Base-by-base conservation (phyloP, 2,329 filamentous ascomycete species). In the Trichophyton benhamiae region DNA sequence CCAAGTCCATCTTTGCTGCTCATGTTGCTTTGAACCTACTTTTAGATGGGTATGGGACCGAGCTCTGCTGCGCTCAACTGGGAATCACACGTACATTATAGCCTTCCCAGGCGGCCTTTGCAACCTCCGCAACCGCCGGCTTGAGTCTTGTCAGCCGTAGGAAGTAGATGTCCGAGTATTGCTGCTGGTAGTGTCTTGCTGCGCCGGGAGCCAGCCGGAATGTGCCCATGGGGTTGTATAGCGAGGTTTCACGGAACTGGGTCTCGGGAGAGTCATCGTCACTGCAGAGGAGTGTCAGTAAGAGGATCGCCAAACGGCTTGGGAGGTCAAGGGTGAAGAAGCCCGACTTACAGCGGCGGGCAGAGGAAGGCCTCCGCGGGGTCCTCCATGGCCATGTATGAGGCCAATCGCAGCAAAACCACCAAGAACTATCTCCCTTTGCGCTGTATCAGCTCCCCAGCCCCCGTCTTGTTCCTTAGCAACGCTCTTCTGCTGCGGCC, bases 101-200 rank as follows among this genome's bases (percentile, higher is more conserved):
- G 59, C 83, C 87, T 55, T 83, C 80, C 90, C 94, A 99, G 5
- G 87, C 84, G 38, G 86, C 84, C 15, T 77, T 75, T 0, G 91
- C 92, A 58, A 88, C 81, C 64, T 82, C 75, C 68, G 95, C 89
- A 0, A 95, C 88, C 0, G 83, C 82, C 8, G 91, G 88, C 75
- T 92, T 96, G 72, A 99, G 83, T 75, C 88, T 88, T 42, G 89
- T 85, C 25, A 99, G 82, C 11, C 94, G 88, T 67, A 96, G 74
- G 72, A 96, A 99, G 80, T 99, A 99, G 84, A 97, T 92, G 75
- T 99, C 94, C 65, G 88, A 89, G 82, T 89, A 99, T 76, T 99
- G 94, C 73, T 97, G 94, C 72, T 91, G 81, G 73, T 97, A 99
- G 60, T 91, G 87, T 64, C 80, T 79, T 41, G 79, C 75, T 48